Base-by-base conservation (phyloP, 768 basidiomycete genomes). In the Rhodotorula toruloides region DNA sequence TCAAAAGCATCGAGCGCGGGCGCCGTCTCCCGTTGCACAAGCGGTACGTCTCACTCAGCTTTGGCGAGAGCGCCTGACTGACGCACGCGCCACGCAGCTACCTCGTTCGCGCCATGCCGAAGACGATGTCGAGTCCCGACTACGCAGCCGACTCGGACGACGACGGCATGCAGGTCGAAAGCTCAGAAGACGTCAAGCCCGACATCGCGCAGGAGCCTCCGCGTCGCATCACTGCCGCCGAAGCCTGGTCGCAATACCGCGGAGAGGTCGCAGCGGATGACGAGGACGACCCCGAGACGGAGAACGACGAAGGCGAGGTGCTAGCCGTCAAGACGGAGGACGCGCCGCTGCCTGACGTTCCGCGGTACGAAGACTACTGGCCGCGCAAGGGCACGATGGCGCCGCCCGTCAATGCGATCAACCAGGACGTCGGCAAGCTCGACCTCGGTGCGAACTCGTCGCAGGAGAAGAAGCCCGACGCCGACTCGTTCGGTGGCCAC, bases 1-100 rank as follows among this genome's bases (percentile, higher is more conserved):
- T 40, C 29, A 66, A 72, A 14, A 68, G 59, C 42, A 63, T 72
- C 61, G n/a, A 54, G 27, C 27, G 47, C 13, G n/a, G 42, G 0
- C 47, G 57, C 0, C 56, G 57, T 8, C 25, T 68, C 9, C 66
- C 70, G 8, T 42, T 54, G 2, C 46, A 49, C 58, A 58, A 71
- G 56, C 67, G 68, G 74, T 73, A 31, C 31, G 64, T 56, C 22
- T 46, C 14, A 29, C 46, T 2, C 13, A 7, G 2, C 7, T 1
- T 7, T 17, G 21, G 2, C 19, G 4, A 3, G 50, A 14, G 14
- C 29, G 12, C 4, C 32, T 32, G 25, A 32, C 10, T 12, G n/a
- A 8, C n/a, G 27, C 21, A 22, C 11, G 6, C 31, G 22, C 32
- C 8, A 6, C 17, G 5, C 46, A 53, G 58, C 34, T 48, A 52